phyloP scores from a whole-genome alignment of 371 early-diverging fungal genomes.

The Polyrhizophydium stewartii region DNA sequence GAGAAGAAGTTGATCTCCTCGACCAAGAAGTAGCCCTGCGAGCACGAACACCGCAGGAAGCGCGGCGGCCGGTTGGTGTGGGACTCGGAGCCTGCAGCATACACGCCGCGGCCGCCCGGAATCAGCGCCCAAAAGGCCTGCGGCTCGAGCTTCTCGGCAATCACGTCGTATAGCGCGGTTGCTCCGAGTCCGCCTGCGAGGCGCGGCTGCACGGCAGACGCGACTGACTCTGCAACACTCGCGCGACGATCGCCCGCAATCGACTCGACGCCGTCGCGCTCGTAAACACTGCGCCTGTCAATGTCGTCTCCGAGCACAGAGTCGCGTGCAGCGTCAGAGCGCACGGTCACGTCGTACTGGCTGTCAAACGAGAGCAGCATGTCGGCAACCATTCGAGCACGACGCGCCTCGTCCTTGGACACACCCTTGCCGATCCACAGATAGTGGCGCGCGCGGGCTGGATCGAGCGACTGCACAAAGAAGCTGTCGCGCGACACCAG shows the following conservation, averaged over 20 bases:
- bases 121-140: constrained; percentile 11
- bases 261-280: neutral
- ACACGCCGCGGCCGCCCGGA: neutral
- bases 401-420: constrained; percentile 29
- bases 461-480: constrained; percentile 11
- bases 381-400: constrained; percentile 16
- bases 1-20: constrained; percentile 25
- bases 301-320: neutral
- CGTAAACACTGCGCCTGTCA: neutral
- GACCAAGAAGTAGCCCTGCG: constrained; percentile 35
- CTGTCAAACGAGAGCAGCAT: constrained; percentile 14
- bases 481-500: constrained; percentile 39
- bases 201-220: neutral
- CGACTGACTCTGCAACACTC: too few relatives aligned
- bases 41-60: constrained; percentile 34
- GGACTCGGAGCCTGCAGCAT: constrained; percentile 9
- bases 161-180: neutral
- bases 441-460: constrained; percentile 8
- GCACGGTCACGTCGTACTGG: neutral
- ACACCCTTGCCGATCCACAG: constrained; percentile 40
- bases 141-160: constrained; percentile 17
- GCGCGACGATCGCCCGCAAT: neutral
- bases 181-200: neutral
- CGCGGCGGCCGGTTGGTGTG: constrained; percentile 25
- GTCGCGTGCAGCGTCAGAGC: neutral